Evolutionary conservation across 257 asterid genomes (phyloP).

Genomic region (Fraxinus quadrangulata): DNA sequence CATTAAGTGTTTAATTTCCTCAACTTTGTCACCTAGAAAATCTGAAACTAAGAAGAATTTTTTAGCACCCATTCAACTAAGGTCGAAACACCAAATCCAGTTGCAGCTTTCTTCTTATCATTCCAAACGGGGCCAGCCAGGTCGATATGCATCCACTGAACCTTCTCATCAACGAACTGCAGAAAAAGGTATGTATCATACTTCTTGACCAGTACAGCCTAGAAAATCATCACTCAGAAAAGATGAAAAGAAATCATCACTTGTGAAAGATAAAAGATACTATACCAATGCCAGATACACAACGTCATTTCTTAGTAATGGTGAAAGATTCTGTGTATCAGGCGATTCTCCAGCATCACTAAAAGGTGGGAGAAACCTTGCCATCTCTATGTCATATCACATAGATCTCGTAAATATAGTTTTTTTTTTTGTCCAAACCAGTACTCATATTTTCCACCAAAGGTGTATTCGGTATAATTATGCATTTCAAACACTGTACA

Average conservation of each 20-base stretch:
- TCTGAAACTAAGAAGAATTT: constrained; percentile 49
- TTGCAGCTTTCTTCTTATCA: constrained; percentile 73
- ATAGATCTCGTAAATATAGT: not conserved
- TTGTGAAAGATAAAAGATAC: not conserved
- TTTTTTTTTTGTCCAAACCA: not conserved
- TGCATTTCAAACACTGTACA: not conserved
- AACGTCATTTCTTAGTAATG: not conserved
- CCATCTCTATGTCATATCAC: not conserved
- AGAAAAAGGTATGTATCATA: not conserved
- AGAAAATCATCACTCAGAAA: not conserved
- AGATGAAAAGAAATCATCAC: not conserved
- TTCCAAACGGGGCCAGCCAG: constrained; percentile 96
- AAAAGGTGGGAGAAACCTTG: not conserved
- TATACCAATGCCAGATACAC: not conserved
- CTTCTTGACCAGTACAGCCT: not conserved
- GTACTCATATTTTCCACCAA: not conserved
- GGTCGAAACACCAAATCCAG: constrained; percentile 86
- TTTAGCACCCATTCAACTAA: constrained; percentile 93
- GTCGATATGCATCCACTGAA: constrained; percentile 97
- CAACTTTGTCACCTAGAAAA: not conserved
- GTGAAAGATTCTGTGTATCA: not conserved
- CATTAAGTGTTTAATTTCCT: not conserved
- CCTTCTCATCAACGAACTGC: constrained; percentile 98
- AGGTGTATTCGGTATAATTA: not conserved
- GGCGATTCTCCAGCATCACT: not conserved